These are phyloP conservation scores for Marvania coccoides DNA, from an alignment of 139 green algal species.

Conservation along the genomic window DNA sequence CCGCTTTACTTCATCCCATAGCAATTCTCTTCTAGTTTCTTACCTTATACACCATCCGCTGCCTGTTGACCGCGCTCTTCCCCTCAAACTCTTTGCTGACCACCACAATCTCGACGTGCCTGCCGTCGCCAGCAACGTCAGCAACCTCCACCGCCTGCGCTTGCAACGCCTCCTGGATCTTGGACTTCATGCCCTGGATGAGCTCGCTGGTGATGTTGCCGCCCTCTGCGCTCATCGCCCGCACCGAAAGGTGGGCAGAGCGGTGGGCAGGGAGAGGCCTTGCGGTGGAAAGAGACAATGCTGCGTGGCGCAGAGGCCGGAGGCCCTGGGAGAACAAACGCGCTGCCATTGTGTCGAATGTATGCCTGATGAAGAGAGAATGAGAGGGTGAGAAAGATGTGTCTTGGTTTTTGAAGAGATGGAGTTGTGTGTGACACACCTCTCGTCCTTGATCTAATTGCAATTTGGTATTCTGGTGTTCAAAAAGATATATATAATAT, in stretches of 20 bases:
- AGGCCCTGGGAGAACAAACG: background rate
- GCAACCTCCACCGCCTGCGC: slow-evolving; percentile 40
- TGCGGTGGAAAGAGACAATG: background rate
- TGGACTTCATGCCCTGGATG: slow-evolving; percentile 19
- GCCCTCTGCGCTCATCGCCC: slow-evolving; percentile 3
- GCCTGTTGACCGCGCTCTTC: slow-evolving; percentile 60
- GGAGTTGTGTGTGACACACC: no score
- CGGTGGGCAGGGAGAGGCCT: background rate
- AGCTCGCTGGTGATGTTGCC: slow-evolving; percentile 20
- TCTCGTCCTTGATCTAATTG: no score
- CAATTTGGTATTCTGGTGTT: no score
- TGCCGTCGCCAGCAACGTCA: slow-evolving; percentile 65
- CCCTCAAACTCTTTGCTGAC: slow-evolving; percentile 63
- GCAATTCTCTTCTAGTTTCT: background rate
- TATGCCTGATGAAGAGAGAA: no score
- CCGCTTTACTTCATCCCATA: background rate
- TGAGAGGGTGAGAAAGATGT: no score
- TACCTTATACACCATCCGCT: slow-evolving; percentile 86
- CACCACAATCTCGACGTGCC: slow-evolving; percentile 75
- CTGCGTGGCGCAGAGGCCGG: no score
- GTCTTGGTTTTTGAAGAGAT: no score
- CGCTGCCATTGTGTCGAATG: background rate
- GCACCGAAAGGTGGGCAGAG: background rate
- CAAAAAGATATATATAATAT: no score
- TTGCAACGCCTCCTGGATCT: slow-evolving; percentile 40